Conservation (phyloP, 495 filamentous ascomycete species). For the Aspergillus cristatus region DNA sequence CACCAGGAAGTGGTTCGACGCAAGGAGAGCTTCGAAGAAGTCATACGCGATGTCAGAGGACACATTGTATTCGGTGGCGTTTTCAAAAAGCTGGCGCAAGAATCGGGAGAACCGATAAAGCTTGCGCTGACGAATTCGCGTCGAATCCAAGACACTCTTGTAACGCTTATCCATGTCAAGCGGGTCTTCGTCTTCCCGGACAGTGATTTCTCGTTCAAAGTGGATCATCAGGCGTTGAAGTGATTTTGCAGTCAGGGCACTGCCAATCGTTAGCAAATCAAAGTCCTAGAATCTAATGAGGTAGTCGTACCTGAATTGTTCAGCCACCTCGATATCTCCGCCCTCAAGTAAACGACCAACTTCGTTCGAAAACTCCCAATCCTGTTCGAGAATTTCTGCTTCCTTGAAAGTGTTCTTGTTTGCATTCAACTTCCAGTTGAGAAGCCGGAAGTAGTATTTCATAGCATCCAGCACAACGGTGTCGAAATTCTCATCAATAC, state of each 20-base stretch:
- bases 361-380: conserved; percentile 93
- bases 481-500: conserved; percentile 95
- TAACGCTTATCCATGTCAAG: conserved; percentile 93
- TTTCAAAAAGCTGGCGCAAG: conserved; percentile 87
- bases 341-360: conserved; percentile 81
- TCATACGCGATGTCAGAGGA: conserved; percentile 54
- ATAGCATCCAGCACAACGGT: conserved; percentile 89
- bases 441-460: conserved; percentile 93
- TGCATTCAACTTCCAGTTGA: conserved; percentile 93
- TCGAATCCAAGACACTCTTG: conserved; percentile 89
- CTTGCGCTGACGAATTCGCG: conserved; percentile 87
- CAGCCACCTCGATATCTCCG: conserved; percentile 95
- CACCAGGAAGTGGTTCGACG: conserved; percentile 76
- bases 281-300: neutral
- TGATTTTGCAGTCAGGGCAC: conserved; percentile 82
- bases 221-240: conserved; percentile 76
- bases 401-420: conserved; percentile 99
- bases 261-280: conserved; percentile 22
- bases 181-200: conserved; percentile 69
- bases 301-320: conserved; percentile 73
- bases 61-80: conserved; percentile 86
- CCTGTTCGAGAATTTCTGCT: conserved; percentile 91
- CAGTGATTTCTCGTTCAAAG: conserved; percentile 84
- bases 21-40: conserved; percentile 72
- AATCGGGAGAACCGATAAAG: conserved; percentile 78